Conservation (phyloP, 306 rosid species). For the Inga leiocalycina region DNA sequence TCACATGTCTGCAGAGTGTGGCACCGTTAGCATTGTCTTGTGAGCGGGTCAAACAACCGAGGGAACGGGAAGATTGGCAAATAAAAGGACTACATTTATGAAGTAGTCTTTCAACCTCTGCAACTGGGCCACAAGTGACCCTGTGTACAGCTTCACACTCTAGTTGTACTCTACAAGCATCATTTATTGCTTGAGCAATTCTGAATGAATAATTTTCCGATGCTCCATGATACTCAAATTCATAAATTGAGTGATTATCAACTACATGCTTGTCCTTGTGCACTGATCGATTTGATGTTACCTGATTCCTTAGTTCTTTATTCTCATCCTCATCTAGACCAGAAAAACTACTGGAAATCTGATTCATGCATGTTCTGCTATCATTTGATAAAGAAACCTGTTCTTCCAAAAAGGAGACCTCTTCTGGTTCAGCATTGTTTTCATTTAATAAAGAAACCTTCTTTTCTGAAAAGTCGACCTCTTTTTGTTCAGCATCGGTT, state of each 20-base stretch:
- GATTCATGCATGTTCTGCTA: constrained; percentile 20
- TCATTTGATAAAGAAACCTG: constrained; percentile 38
- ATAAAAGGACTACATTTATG: constrained; percentile 68
- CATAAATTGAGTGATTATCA: constrained; percentile 31
- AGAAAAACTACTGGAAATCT: constrained; percentile 30
- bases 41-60: constrained; percentile 45
- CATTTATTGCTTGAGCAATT: constrained; percentile 58
- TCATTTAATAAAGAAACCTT: constrained; percentile 39
- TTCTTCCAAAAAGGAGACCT: constrained; percentile 36
- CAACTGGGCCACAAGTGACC: constrained; percentile 66
- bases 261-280: constrained; percentile 31
- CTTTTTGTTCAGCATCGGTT: constrained; percentile 40
- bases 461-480: constrained; percentile 34
- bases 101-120: constrained; percentile 74
- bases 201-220: constrained; percentile 42
- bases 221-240: constrained; percentile 35
- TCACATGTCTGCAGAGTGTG: constrained; percentile 61
- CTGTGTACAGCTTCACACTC: constrained; percentile 63
- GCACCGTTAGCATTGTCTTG: constrained; percentile 37
- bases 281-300: constrained; percentile 32
- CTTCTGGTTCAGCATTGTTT: constrained; percentile 38
- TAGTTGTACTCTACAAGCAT: constrained; percentile 52
- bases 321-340: constrained; percentile 30
- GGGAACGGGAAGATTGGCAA: constrained; percentile 39
- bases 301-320: constrained; percentile 28